These are phyloP conservation scores for Glycyrrhiza uralensis DNA, from an alignment of 306 rosid species.

Conservation along the genomic window DNA sequence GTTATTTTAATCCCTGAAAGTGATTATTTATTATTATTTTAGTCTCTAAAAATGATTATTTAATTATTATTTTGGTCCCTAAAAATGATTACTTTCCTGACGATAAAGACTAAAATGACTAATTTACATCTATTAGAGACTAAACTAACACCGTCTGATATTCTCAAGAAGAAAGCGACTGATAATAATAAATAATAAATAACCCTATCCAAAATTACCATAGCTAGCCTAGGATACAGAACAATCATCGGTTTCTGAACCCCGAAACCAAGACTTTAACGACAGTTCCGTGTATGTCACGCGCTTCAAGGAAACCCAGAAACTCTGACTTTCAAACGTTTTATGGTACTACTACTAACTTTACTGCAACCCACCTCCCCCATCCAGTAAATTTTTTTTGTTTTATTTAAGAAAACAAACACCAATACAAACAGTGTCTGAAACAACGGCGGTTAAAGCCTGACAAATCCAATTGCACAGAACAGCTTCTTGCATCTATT, in stretches of 20 bases:
- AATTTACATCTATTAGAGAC: too few species aligned
- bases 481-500: constrained; percentile 28
- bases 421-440: not conserved
- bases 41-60: too few species aligned
- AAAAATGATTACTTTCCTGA: too few species aligned
- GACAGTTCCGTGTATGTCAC: constrained; percentile 21
- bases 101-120: too few species aligned
- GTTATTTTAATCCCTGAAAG: too few species aligned
- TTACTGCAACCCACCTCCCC: not conserved
- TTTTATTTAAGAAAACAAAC: constrained; percentile 16
- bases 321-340: constrained; percentile 27
- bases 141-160: too few species aligned
- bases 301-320: constrained; percentile 26
- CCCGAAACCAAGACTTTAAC: not conserved
- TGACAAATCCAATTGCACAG: constrained; percentile 14
- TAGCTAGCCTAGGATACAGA: not conserved
- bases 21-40: too few species aligned
- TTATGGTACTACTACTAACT: not conserved
- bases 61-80: too few species aligned
- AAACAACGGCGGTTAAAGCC: constrained; percentile 40
- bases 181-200: too few species aligned
- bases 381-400: constrained; percentile 7
- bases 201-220: not conserved
- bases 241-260: not conserved
- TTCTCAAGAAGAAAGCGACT: too few species aligned